Evolutionary conservation across 345 rosid genomes (phyloP).

Genomic region (Pugionium dolabratum): DNA sequence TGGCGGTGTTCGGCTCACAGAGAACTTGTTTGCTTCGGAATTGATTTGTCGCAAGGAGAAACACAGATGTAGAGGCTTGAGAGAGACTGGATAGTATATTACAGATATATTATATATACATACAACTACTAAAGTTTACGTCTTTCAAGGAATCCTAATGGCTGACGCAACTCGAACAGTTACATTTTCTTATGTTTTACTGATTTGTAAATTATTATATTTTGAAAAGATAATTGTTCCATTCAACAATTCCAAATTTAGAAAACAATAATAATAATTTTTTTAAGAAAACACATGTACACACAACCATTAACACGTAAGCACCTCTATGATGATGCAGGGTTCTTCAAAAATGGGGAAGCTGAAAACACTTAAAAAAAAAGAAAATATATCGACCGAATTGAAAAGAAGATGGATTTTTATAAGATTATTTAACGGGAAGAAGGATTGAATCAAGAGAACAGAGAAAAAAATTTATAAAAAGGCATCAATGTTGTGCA

Average conservation of each 20-base stretch:
- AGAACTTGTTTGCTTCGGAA: background rate
- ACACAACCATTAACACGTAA: conserved; percentile 20
- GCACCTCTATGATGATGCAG: conserved; percentile 14
- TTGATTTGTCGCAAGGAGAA: conserved; percentile 7
- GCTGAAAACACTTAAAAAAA: conserved; percentile 26
- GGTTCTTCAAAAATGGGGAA: conserved; percentile 32
- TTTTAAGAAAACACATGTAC: conserved; percentile 6
- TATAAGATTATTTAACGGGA: conserved; percentile 32
- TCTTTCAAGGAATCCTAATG: conserved; percentile 22
- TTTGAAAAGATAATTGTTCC: background rate
- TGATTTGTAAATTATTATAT: background rate
- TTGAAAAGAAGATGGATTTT: conserved; percentile 5
- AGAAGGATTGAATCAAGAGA: conserved; percentile 11
- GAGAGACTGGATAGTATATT: background rate
- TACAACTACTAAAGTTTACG: background rate
- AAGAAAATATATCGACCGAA: background rate
- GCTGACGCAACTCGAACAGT: conserved; percentile 27
- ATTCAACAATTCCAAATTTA: conserved; percentile 8
- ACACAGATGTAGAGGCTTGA: conserved; percentile 20
- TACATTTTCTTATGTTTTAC: background rate
- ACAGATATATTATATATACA: background rate
- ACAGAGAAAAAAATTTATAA: background rate
- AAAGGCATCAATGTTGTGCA: conserved; percentile 34
- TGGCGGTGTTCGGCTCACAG: conserved; percentile 21
- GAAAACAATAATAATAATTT: no score